Percentiles rank a stretch among this genome's conserved stretches.
Evolutionary conservation across 768 basidiomycete genomes (phyloP).

Genomic region (Lactarius pseudohatsudake): DNA sequence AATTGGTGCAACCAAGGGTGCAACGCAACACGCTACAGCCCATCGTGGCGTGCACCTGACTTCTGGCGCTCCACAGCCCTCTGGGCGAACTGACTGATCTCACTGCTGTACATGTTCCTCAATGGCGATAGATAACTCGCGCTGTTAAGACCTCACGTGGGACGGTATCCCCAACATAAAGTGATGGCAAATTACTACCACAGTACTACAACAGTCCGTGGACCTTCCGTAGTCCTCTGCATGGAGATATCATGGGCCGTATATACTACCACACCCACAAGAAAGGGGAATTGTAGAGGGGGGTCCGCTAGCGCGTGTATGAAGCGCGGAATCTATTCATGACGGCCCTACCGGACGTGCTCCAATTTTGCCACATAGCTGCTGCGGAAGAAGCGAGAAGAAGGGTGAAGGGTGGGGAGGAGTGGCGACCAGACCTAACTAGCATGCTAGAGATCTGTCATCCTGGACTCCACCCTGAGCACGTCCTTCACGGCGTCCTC

Average conservation of each 20-base stretch:
- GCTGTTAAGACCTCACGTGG: too few species aligned
- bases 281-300: not conserved
- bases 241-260: not conserved
- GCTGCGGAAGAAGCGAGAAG: not conserved
- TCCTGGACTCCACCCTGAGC: constrained; percentile 12
- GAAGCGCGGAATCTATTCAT: not conserved
- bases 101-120: too few species aligned
- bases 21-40: too few species aligned
- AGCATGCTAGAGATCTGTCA: not conserved
- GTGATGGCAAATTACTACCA: too few species aligned
- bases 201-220: not conserved
- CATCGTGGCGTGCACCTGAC: too few species aligned
- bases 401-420: not conserved
- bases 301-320: not conserved
- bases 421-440: not conserved
- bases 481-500: constrained; percentile 19
- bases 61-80: not conserved
- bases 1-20: too few species aligned
- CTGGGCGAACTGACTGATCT: not conserved
- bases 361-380: not conserved
- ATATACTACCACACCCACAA: not conserved
- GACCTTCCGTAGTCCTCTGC: not conserved
- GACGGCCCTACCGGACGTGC: not conserved
- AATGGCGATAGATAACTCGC: too few species aligned
- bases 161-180: too few species aligned